Evolutionary conservation across 306 rosid genomes (phyloP).

Genomic region (Ceratonia siliqua): DNA sequence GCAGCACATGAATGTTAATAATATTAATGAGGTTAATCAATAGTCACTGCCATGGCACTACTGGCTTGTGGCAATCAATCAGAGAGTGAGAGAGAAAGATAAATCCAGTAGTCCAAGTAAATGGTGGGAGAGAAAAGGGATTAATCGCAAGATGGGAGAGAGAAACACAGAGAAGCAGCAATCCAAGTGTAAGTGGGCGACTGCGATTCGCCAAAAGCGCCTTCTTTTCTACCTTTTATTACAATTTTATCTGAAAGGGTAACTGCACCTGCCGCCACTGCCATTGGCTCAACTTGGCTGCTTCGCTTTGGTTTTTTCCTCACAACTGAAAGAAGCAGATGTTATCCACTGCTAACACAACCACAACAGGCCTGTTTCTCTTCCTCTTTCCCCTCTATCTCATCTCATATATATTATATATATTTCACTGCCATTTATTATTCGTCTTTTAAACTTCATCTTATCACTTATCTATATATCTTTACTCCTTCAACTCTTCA

Average conservation of each 20-base stretch:
- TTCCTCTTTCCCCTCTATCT: conserved; percentile 26
- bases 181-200: neutral
- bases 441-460: neutral
- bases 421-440: neutral
- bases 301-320: conserved; percentile 42
- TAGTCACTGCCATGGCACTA: conserved; percentile 19
- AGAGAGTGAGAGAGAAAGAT: neutral
- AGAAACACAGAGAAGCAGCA: neutral
- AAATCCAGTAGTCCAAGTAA: conserved; percentile 12
- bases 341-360: conserved; percentile 53
- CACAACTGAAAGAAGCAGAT: neutral
- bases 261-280: conserved; percentile 19
- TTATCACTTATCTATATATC: neutral
- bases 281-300: conserved; percentile 37
- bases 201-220: conserved; percentile 17
- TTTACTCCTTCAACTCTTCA: neutral
- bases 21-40: conserved; percentile 19
- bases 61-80: neutral
- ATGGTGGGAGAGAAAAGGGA: conserved; percentile 17
- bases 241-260: conserved; percentile 5
- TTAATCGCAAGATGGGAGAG: neutral
- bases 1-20: neutral
- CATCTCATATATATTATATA: neutral
- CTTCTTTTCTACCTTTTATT: neutral
- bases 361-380: conserved; percentile 33